phyloP scores from a whole-genome alignment of 257 asterid species.

The Euphrasia confusa region DNA sequence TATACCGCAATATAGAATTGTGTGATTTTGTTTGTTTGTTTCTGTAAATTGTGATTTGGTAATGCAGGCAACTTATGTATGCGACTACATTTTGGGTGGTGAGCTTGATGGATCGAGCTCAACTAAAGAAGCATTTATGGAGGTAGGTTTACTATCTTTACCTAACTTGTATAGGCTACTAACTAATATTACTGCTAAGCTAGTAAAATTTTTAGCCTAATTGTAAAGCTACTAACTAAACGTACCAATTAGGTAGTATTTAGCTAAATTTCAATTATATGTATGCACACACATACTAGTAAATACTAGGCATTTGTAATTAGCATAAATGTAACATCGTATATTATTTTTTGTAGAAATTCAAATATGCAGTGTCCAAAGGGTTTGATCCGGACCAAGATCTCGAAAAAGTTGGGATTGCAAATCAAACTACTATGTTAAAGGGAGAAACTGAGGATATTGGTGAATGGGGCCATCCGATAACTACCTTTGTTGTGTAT shows the following conservation, averaged over 20 bases:
- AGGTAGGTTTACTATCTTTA: constrained; percentile 38
- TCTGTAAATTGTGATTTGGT: background rate
- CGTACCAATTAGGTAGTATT: too few species aligned
- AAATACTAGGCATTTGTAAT: background rate
- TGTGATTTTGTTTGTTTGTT: background rate
- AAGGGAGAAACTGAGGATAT: constrained; percentile 99
- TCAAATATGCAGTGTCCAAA: constrained; percentile 68
- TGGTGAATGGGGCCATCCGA: constrained; percentile 41
- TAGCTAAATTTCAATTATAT: too few species aligned
- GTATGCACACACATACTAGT: too few species aligned
- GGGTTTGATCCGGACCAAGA: constrained; percentile 91
- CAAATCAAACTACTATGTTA: constrained; percentile 98
- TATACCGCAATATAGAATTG: background rate
- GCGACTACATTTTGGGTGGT: constrained; percentile 92
- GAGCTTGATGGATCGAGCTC: constrained; percentile 95
- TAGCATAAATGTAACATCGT: background rate
- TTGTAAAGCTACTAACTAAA: too few species aligned
- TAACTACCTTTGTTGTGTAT: constrained; percentile 2
- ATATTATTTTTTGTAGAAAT: constrained; percentile 59
- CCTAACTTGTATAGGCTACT: background rate
- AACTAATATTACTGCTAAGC: background rate
- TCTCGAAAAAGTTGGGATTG: constrained; percentile 85
- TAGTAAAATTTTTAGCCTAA: background rate
- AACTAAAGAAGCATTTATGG: constrained; percentile 85
- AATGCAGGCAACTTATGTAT: constrained; percentile 83